These are phyloP conservation scores for Coniochaeta hoffmannii DNA, from an alignment of 2,329 filamentous ascomycete species.

Conservation along the genomic window DNA sequence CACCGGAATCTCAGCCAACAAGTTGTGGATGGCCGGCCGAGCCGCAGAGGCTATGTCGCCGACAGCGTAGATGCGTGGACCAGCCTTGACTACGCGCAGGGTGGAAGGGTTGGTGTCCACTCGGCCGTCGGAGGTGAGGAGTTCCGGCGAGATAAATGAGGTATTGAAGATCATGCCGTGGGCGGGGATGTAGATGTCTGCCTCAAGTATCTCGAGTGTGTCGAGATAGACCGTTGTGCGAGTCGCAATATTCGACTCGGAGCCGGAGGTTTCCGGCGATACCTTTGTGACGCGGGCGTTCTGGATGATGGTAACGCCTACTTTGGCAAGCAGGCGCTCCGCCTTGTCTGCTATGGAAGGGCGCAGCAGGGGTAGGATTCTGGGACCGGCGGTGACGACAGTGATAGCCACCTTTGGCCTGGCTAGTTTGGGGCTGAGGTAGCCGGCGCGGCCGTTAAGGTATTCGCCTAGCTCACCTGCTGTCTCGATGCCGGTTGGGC, in stretches of 20 bases:
- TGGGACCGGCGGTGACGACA: conserved; percentile 28
- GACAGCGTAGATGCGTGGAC: conserved; percentile 34
- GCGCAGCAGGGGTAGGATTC: conserved; percentile 33
- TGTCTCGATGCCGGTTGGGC: conserved; percentile 35
- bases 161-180: conserved; percentile 24
- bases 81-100: conserved; percentile 21
- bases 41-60: conserved; percentile 35
- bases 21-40: conserved; percentile 32
- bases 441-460: conserved; percentile 37
- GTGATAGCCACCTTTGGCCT: conserved; percentile 34
- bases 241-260: neutral
- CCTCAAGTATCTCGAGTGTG: conserved; percentile 23
- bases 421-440: conserved; percentile 22
- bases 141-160: conserved; percentile 9
- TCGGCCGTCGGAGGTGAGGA: conserved; percentile 23
- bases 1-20: conserved; percentile 31
- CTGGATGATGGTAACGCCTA: conserved; percentile 40
- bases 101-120: conserved; percentile 27
- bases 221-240: conserved; percentile 24
- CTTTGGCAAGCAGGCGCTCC: conserved; percentile 29
- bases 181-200: conserved; percentile 41
- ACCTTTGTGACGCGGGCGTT: conserved; percentile 28
- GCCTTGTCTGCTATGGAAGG: conserved; percentile 29
- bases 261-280: conserved; percentile 17
- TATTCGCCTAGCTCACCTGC: conserved; percentile 43